Base-by-base conservation (phyloP, 192 early-diverging fungal genomes). In the Gryganskiella cystojenkinii region DNA sequence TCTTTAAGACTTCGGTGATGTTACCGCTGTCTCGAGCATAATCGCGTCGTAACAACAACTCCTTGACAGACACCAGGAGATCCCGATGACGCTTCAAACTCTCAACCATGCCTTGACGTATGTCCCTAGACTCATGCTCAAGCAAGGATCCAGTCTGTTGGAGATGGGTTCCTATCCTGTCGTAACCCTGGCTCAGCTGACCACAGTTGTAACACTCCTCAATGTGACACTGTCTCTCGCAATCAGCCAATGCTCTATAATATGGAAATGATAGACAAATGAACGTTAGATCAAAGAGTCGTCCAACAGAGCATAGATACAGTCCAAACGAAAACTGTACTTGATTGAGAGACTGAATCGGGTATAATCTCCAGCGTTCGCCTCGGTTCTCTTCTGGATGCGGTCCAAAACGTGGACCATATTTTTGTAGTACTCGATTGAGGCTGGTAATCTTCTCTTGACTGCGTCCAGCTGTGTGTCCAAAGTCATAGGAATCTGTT, bases 61-160 rank as follows among this genome's bases (percentile, higher is more conserved):
- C 85, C 73, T 74, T 78, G 45, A 84, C 80, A 7, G 89, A 86
- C 15, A 88, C 82, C 24, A 92, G 67, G 13, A 92, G 61, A 57
- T 92, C 90, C n/a, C 90, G 85, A 52, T 89, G 84, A 34, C 84
- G 69, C 56, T 91, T 92, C 42, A 92, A 47, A 78, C 71, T 84
- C 53, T 92, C 91, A 5, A 91, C 69, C 50, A 90, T 75, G 0
- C 79, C 84, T 46, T 85, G 85, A 10, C 81, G 80, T 53, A 79
- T 69, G 19, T 80, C 54, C 45, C 30, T 31, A 6, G 80, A 81
- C 62, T 85, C 44, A 11, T 85, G 66, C 22, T 86, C 82, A 56
- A 83, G 63, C 13, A 88, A 54, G 17, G 47, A 59, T 14, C 78
- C 72, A 3, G 78, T 67, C 19, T 79, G 64, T 40, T 82, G 80